phyloP scores from a whole-genome alignment of 441 rosid species.

The Adansonia rubrostipa region DNA sequence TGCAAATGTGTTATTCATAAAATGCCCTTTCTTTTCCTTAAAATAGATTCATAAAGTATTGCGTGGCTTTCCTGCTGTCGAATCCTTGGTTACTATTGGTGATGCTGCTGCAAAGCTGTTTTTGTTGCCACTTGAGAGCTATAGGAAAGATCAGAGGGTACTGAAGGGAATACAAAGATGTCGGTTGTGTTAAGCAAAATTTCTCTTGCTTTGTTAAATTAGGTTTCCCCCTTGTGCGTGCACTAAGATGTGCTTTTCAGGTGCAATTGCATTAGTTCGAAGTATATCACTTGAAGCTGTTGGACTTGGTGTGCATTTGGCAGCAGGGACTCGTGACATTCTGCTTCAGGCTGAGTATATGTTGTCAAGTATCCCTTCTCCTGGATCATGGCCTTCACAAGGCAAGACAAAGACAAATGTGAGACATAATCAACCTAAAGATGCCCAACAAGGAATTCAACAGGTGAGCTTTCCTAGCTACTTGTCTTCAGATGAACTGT shows the following conservation, averaged over 20 bases:
- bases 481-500: background rate
- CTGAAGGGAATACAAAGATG: slow-evolving; percentile 98
- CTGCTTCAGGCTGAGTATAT: slow-evolving; percentile 80
- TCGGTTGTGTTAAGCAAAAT: slow-evolving; percentile 35
- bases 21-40: slow-evolving; percentile 22
- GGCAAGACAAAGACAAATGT: slow-evolving; percentile 60
- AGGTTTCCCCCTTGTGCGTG: background rate
- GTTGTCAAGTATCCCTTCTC: slow-evolving; percentile 58
- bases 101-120: slow-evolving; percentile 86
- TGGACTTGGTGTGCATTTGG: slow-evolving; percentile 96
- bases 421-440: slow-evolving; percentile 82
- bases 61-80: slow-evolving; percentile 78
- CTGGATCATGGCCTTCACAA: slow-evolving; percentile 54
- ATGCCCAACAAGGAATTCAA: slow-evolving; percentile 88
- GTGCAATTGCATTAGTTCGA: slow-evolving; percentile 88
- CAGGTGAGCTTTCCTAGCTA: slow-evolving; percentile 57
- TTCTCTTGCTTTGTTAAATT: slow-evolving; percentile 8
- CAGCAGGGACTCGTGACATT: slow-evolving; percentile 89
- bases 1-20: slow-evolving; percentile 27
- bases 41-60: slow-evolving; percentile 76
- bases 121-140: slow-evolving; percentile 87
- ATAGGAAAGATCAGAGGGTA: slow-evolving; percentile 83
- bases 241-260: slow-evolving; percentile 45
- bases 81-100: slow-evolving; percentile 82
- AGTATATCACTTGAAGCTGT: slow-evolving; percentile 96